Conservation (phyloP, 2,329 filamentous ascomycete species). For the Myriosclerotinia duriaeana region DNA sequence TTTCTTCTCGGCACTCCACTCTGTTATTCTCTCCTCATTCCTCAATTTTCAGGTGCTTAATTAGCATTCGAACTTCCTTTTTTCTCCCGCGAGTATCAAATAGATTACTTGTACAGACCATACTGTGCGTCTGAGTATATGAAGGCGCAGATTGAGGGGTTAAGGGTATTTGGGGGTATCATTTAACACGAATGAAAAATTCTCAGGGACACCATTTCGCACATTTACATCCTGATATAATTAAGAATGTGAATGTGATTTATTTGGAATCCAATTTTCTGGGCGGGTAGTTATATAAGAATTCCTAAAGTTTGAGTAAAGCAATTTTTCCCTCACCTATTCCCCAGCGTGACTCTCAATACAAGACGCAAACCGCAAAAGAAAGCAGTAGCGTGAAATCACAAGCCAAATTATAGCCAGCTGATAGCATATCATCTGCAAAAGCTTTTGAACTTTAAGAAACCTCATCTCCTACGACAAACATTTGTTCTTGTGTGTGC, state of each 20-base stretch:
- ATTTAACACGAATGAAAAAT: too few relatives aligned
- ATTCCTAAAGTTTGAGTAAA: neutral
- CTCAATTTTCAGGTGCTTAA: neutral
- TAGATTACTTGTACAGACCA: too few relatives aligned
- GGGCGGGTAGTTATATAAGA: rapidly evolving
- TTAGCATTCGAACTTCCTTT: too few relatives aligned
- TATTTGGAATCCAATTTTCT: neutral
- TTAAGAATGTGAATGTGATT: too few relatives aligned
- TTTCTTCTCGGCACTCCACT: neutral
- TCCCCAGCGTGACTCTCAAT: neutral
- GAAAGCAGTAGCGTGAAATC: rapidly evolving
- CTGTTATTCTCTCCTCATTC: neutral
- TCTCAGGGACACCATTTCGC: too few relatives aligned
- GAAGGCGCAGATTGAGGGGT: too few relatives aligned
- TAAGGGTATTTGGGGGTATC: too few relatives aligned
- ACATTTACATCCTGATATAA: too few relatives aligned
- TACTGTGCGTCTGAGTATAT: too few relatives aligned
- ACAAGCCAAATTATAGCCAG: rapidly evolving
- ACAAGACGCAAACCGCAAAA: neutral
- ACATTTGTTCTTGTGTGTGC: neutral
- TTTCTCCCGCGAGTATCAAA: too few relatives aligned
- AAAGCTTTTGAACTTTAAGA: too few relatives aligned
- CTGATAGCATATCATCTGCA: too few relatives aligned
- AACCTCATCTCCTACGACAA: neutral
- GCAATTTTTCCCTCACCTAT: neutral